These are phyloP conservation scores for Alternaria metachromatica DNA, from an alignment of 2,329 filamentous ascomycete species.

Conservation along the genomic window DNA sequence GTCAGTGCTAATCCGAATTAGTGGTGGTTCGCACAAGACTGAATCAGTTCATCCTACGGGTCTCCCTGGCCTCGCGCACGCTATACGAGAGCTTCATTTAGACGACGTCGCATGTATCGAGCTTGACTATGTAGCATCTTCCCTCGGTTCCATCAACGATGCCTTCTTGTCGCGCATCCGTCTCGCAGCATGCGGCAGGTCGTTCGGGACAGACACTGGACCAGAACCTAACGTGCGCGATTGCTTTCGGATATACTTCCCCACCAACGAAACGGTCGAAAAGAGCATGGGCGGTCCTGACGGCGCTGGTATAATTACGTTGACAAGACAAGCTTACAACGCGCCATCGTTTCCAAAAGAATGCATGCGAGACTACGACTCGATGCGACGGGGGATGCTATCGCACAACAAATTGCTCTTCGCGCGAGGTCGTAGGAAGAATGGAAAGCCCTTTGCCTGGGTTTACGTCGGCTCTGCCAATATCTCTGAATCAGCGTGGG, in stretches of 20 bases:
- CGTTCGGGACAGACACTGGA: conserved; percentile 2
- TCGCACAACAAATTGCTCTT: conserved; percentile 82
- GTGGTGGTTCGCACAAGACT: conserved; percentile 43
- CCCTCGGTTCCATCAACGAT: conserved; percentile 76
- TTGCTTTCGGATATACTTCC: conserved; percentile 42
- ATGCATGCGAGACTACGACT: conserved; percentile 77
- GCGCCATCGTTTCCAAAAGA: conserved; percentile 71
- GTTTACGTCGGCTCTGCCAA: conserved; percentile 91
- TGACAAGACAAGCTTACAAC: conserved; percentile 76
- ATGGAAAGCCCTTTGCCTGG: conserved; percentile 64
- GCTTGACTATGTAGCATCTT: conserved; percentile 81
- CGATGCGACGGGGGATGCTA: conserved; percentile 72
- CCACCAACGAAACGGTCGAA: conserved; percentile 54
- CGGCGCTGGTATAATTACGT: conserved; percentile 80
- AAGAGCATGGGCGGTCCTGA: conserved; percentile 67
- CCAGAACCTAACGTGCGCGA: conserved; percentile 16
- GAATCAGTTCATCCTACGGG: conserved; percentile 63
- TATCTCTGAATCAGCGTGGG: conserved; percentile 93
- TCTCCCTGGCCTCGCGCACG: conserved; percentile 73
- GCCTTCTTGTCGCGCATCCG: conserved; percentile 69
- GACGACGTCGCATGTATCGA: conserved; percentile 59
- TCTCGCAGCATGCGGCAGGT: conserved; percentile 59
- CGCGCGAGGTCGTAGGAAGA: conserved; percentile 39
- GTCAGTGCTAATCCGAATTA: conserved; percentile 15
- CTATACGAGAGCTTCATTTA: conserved; percentile 56